Evolutionary conservation across 1,284 basidiomycete species (phyloP), one percentile per base, ranked within the genome.

Genomic region (Papiliotrema flavescens): DNA sequence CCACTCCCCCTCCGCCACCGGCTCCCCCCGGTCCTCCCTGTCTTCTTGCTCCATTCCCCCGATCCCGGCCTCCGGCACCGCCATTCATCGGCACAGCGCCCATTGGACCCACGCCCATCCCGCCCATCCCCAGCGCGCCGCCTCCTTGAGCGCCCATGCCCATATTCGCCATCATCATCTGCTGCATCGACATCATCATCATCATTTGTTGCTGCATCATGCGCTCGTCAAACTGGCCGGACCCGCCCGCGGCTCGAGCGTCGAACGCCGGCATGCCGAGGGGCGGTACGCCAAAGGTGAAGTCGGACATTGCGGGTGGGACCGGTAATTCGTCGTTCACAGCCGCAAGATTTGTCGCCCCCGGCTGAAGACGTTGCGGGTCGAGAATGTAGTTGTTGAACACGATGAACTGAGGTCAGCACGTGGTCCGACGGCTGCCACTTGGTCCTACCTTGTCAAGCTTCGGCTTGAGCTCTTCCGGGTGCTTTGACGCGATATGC

Each of bases 381-480:
- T 96, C 92, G 55, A 95, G 83, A 28, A 88, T 89, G 71, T 93
- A 96, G 73, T 89, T 90, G 76, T 96, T 95, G 80, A 91, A 91
- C 73, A 88, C 89, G 34, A 87, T 83, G 57, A 92, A 75, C 89
- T 94, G 56, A 55, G 57, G 63, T 34, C 57, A 55, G 23, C 39
- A 43, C 15, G 28, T 5, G 28, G 11, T 11, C 11, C 28, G 28
- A 11, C 28, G 14, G 32, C 23, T 24, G 39, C 49, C 42, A 24
- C 28, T 20, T 8, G 8, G 17, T 66, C 72, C 65, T 50, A 76
- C 72, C 47, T 75, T 66, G 43, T 75, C 76, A 34, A 76, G 56
- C 60, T 70, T 72, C 15, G 66, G 57, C 57, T 71, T 65, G 54
- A 90, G 83, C 11, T 88, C 78, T 62, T 93, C 91, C 17, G 85